Evolutionary conservation across 1,284 basidiomycete species (phyloP), one percentile per base, ranked within the genome.

Genomic region (Papiliotrema terrestris): DNA sequence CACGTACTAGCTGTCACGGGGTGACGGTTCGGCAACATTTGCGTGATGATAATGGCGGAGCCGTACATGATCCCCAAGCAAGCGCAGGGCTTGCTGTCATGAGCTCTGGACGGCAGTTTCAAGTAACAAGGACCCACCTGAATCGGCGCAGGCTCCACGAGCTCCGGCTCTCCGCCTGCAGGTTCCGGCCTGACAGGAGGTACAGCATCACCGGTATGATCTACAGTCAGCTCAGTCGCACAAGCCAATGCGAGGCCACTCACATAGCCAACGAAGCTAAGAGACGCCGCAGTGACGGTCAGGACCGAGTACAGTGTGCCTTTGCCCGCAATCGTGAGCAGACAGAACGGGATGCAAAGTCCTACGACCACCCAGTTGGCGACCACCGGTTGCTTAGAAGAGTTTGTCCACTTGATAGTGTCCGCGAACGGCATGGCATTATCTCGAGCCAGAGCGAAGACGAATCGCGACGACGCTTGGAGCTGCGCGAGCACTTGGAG

Each of bases 361-460:
- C 47, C 58, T 17, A 73, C 54, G 26, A 72, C 67, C 17, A 72
- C 45, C 66, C 69, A 71, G 22, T 67, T 69, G 5, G 75, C 75
- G n/a, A 69, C 57, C 22, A 67, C 61, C 2, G 75, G 75, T 49
- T 69, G 61, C 42, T 66, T 67, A 36, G 62, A 44, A 17, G 57
- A 48, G 58, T 74, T 73, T 8, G 74, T 73, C 23, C 60, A 49
- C 42, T 65, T 63, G 54, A 76, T 67, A 26, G 55, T 44, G 32
- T 70, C 61, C 1, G 71, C 68, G 49, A 74, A 77, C 0, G 75
- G 75, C 52, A 76, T 62, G 19, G 73, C 74, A 39, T 73, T 72
- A 54, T 77, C 75, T 39, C 75, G 65, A 11, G 73, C 74, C 8
- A 73, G 58, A 22, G 75, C 69, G 51, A 74, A 77, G 19, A 74